phyloP scores from a whole-genome alignment of 768 basidiomycete genomes.

The Xerocomus brunneocitrinus region DNA sequence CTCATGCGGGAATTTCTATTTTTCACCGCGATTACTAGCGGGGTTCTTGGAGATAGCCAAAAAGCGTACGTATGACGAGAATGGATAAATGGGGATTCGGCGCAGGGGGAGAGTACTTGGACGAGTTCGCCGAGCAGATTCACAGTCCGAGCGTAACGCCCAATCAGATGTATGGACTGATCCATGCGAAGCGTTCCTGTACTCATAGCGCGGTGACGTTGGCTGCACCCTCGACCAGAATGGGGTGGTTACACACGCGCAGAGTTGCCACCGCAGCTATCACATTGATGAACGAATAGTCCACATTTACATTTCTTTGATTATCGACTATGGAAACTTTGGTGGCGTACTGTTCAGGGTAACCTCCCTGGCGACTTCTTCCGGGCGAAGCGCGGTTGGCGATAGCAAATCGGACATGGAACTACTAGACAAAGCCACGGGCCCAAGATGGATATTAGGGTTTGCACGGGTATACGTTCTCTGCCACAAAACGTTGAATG shows the following conservation, averaged over 20 bases:
- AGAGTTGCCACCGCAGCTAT: conserved; percentile 23
- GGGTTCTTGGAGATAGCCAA: conserved; percentile 21
- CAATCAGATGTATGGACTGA: conserved; percentile 17
- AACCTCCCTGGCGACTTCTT: conserved; percentile 15
- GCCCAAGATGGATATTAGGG: conserved; percentile 7
- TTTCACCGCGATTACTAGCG: conserved; percentile 10
- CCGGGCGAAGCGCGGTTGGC: conserved; percentile 11
- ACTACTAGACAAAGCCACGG: conserved; percentile 4
- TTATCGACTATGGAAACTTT: conserved; percentile 6
- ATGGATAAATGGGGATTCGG: conserved; percentile 25
- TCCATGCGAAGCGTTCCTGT: conserved; percentile 26
- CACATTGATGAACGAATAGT: conserved; percentile 13
- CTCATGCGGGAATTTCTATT: conserved; percentile 21
- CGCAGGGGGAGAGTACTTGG: conserved; percentile 5
- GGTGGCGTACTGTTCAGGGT: conserved; percentile 23
- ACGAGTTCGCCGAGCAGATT: conserved; percentile 23
- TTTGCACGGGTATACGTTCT: background rate
- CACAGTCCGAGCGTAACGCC: conserved; percentile 13
- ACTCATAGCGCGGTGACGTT: conserved; percentile 21
- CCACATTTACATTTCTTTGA: conserved; percentile 8
- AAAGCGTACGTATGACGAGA: conserved; percentile 19
- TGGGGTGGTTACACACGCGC: background rate
- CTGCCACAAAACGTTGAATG: background rate
- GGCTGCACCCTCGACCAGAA: conserved; percentile 11
- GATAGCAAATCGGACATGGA: conserved; percentile 3